Evolutionary conservation across 192 early-diverging fungal species (phyloP).

Genomic region (Mortierella hygrophila): DNA sequence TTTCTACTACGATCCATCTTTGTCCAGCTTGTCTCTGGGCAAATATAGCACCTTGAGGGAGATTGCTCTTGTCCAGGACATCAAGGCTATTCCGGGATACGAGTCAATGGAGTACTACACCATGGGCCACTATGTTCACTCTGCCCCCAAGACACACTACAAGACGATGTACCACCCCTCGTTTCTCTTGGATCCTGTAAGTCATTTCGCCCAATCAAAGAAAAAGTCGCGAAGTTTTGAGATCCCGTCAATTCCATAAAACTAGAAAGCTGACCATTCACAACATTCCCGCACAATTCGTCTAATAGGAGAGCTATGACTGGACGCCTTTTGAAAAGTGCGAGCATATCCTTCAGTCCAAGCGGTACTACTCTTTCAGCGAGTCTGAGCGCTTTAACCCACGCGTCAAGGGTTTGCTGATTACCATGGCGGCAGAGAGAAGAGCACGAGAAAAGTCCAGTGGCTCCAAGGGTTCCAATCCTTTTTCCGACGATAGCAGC

Average conservation of each 20-base stretch:
- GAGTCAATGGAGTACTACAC: constrained; percentile 89
- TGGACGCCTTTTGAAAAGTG: constrained; percentile 69
- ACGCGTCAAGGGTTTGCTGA: constrained; percentile 45
- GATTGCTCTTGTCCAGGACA: constrained; percentile 72
- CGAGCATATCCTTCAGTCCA: constrained; percentile 62
- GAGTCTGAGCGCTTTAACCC: constrained; percentile 37
- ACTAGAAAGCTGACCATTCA: constrained; percentile 4
- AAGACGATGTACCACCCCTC: constrained; percentile 91
- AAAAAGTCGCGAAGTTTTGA: constrained; percentile 28
- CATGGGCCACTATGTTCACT: constrained; percentile 90
- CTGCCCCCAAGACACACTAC: constrained; percentile 93
- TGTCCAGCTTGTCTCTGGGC: constrained; percentile 81
- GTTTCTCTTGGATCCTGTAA: constrained; percentile 80
- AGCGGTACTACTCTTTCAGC: constrained; percentile 64
- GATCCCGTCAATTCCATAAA: background rate
- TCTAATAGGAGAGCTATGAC: constrained; percentile 54
- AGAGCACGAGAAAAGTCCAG: constrained; percentile 16
- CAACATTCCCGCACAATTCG: constrained; percentile 13
- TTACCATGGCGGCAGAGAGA: constrained; percentile 40
- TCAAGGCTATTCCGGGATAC: constrained; percentile 58
- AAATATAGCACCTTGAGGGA: constrained; percentile 89
- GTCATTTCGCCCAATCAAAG: background rate
- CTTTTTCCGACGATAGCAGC: background rate
- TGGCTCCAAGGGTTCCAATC: background rate
- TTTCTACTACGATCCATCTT: constrained; percentile 93